Evolutionary conservation across 2,329 filamentous ascomycete species (phyloP).

Genomic region (Hypoxylon sp.): DNA sequence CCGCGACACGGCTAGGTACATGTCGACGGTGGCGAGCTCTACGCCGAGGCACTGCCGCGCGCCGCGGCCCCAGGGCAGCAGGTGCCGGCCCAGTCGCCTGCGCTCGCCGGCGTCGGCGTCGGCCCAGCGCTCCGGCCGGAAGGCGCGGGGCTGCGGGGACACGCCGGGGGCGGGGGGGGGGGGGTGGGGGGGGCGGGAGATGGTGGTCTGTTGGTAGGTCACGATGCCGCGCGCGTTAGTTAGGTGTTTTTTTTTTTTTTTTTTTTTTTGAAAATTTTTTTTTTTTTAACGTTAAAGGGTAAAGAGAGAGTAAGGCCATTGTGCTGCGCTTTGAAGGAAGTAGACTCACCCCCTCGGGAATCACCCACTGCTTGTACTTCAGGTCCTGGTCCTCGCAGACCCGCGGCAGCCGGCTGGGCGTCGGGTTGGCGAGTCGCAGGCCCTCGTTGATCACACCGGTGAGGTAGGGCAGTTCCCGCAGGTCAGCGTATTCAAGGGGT

Average conservation of each 20-base stretch:
- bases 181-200: constrained; percentile 38
- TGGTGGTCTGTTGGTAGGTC: too few relatives aligned
- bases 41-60: constrained; percentile 36
- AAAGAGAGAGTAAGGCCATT: neutral
- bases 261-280: neutral
- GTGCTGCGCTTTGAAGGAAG: neutral
- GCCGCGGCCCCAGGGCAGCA: constrained; percentile 39
- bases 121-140: constrained; percentile 37
- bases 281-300: too few relatives aligned
- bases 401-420: constrained; percentile 36
- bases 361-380: constrained; percentile 30
- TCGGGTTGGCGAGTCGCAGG: constrained; percentile 38
- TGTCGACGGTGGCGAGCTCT: constrained; percentile 40
- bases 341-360: constrained; percentile 35
- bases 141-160: constrained; percentile 27
- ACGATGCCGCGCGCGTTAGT: too few relatives aligned
- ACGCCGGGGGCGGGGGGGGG: constrained; percentile 35
- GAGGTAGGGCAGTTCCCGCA: constrained; percentile 38
- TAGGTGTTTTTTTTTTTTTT: neutral
- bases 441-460: constrained; percentile 40
- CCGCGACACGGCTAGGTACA: constrained; percentile 37
- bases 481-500: constrained; percentile 29
- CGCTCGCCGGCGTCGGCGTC: constrained; percentile 28
- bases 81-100: constrained; percentile 29
- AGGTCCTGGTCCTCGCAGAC: constrained; percentile 39